Base-by-base conservation (phyloP, 2,329 filamentous ascomycete genomes). In the Talaromyces pinophilus region DNA sequence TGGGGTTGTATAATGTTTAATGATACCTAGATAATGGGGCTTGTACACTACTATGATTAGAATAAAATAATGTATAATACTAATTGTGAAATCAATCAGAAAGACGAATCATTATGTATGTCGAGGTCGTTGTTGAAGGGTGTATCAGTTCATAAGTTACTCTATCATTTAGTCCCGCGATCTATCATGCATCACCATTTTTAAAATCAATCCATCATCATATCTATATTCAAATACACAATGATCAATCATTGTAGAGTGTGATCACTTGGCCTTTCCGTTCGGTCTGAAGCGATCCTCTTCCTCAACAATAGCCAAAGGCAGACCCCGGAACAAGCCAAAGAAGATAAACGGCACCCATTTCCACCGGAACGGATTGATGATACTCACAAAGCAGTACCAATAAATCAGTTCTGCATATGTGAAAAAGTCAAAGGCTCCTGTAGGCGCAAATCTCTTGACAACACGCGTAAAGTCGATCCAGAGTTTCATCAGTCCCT, bases 351-450 rank as follows among this genome's bases (percentile, higher is more conserved):
- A 96, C 0, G 88, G 75, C 0, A 89, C 91, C 92, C 92, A 96
- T 81, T 96, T 96, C 92, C 92, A 96, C 8, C 92, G 82, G 77
- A 96, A 96, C 0, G 92, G 92, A 74, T 96, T 96, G 72, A 95
- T 85, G 4, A 85, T 80, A 50, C 94, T 87, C 65, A 90, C 90
- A 73, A 95, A 96, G 5, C 87, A 76, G 70, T 94, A 95, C 92
- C 92, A 96, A 82, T 91, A 96, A 4, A 95, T 74, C 61, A 96
- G 80, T 77, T 96, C 92, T 0, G 90, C 84, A 72, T 96, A 96
- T 0, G 92, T 96, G 75, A 96, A 95, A 80, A 96, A 96, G 75
- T 96, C 92, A 72, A 96, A 94, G 0, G 92, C 91, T 0, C 86
- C 88, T 0, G 87, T 91, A 0, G 92, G 92, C 2, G 90, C 87